Conservation (phyloP, 495 filamentous ascomycete species). For the Penicillium psychrofluorescens region DNA sequence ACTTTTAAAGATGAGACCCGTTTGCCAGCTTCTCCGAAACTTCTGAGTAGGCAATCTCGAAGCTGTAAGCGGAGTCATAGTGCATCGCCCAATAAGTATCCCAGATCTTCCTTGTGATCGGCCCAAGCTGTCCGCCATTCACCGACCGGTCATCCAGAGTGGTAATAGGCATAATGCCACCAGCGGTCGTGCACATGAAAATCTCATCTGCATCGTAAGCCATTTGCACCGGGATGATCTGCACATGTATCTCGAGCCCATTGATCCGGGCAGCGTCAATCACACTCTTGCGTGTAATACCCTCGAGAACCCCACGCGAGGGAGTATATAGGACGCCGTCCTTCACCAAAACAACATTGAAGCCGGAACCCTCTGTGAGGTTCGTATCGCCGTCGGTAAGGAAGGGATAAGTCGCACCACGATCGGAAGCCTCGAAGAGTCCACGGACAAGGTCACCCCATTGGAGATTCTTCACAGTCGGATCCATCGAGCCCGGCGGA, state of each 20-base stretch:
- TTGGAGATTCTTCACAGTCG: constrained; percentile 36
- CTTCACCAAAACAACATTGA: constrained; percentile 25
- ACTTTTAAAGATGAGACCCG: no score
- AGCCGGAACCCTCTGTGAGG: constrained; percentile 25
- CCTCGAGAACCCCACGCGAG: constrained; percentile 24
- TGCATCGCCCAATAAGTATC: constrained; percentile 34
- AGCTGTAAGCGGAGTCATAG: constrained; percentile 24
- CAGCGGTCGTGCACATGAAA: constrained; percentile 33
- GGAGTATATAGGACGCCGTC: constrained; percentile 23
- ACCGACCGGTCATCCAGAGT: constrained; percentile 26
- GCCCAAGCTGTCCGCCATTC: constrained; percentile 25
- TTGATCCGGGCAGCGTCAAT: constrained; percentile 16
- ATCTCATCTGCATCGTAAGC: constrained; percentile 26
- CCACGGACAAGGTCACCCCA: constrained; percentile 33
- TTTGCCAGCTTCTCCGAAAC: no score
- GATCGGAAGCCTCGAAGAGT: constrained; percentile 21
- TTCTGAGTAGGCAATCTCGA: constrained; percentile 3
- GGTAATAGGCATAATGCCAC: constrained; percentile 34
- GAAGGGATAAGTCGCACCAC: constrained; percentile 26
- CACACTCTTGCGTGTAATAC: constrained; percentile 26
- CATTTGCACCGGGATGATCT: constrained; percentile 21
- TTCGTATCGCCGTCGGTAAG: constrained; percentile 30
- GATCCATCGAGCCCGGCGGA: constrained; percentile 28
- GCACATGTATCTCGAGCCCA: constrained; percentile 15
- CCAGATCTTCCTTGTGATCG: constrained; percentile 33